phyloP scores from a whole-genome alignment of 345 rosid genomes.

The Lepidium aucheri region DNA sequence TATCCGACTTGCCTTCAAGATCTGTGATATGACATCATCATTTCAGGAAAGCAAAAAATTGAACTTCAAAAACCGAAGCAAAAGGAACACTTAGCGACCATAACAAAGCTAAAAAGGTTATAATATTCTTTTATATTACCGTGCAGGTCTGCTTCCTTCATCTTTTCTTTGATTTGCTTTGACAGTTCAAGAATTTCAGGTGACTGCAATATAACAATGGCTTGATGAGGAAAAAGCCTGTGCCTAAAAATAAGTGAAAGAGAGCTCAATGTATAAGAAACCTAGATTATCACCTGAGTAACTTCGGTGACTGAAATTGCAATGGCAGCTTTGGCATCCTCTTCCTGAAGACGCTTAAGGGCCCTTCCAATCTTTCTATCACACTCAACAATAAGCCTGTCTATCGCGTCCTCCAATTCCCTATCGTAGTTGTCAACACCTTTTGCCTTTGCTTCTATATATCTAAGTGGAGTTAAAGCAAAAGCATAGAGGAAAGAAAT shows the following conservation, averaged over 20 bases:
- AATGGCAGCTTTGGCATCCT: slow-evolving; percentile 99
- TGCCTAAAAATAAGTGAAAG: background rate
- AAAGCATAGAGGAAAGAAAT: slow-evolving; percentile 8
- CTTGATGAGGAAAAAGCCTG: background rate
- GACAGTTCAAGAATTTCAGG: slow-evolving; percentile 78
- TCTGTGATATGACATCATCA: slow-evolving; percentile 35
- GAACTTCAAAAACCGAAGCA: background rate
- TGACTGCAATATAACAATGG: slow-evolving; percentile 39
- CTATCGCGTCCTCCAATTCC: slow-evolving; percentile 95
- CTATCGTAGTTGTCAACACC: slow-evolving; percentile 80
- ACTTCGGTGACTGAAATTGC: slow-evolving; percentile 97
- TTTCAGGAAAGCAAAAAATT: background rate
- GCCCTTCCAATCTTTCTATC: slow-evolving; percentile 96
- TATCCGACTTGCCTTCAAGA: slow-evolving; percentile 90
- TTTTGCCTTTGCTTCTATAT: slow-evolving; percentile 79
- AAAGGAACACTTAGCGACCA: background rate
- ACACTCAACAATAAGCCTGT: slow-evolving; percentile 91
- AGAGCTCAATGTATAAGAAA: background rate
- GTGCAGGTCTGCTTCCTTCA: slow-evolving; percentile 80
- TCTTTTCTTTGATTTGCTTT: slow-evolving; percentile 83
- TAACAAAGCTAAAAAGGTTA: background rate
- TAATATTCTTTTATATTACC: slow-evolving; percentile 37
- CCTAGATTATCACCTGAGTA: slow-evolving; percentile 60
- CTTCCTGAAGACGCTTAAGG: slow-evolving; percentile 95
- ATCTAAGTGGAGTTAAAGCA: slow-evolving; percentile 47